Percentiles rank a stretch among this genome's conserved stretches.
Evolutionary conservation across 2,329 filamentous ascomycete species (phyloP).

Genomic region (Aspergillus puulaauensis): DNA sequence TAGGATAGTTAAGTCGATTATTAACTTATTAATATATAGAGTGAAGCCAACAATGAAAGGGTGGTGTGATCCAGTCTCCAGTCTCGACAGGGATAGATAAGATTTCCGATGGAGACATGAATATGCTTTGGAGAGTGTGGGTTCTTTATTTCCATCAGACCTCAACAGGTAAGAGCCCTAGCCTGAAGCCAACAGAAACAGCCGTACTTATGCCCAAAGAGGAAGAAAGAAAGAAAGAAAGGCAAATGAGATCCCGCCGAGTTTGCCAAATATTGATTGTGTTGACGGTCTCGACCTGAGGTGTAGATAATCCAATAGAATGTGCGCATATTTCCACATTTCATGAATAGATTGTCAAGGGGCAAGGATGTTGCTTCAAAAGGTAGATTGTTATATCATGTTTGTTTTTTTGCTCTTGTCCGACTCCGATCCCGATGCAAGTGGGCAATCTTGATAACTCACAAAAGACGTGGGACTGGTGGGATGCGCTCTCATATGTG

Average conservation of each 20-base stretch:
- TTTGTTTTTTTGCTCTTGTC: conserved; percentile 7
- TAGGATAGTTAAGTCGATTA: neutral
- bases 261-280: neutral
- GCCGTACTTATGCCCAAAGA: neutral
- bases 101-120: conserved; percentile 5
- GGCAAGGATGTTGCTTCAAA: neutral
- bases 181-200: neutral
- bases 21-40: neutral
- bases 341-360: neutral
- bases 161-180: conserved; percentile 7
- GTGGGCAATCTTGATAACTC: neutral
- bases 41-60: neutral
- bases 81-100: conserved; percentile 16
- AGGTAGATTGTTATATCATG: neutral
- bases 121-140: conserved; percentile 8
- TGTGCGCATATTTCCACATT: neutral
- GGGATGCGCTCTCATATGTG: neutral
- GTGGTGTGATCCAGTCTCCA: conserved; percentile 4
- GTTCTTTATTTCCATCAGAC: conserved; percentile 7
- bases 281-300: neutral
- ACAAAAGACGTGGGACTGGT: neutral
- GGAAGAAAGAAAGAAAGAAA: neutral
- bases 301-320: neutral
- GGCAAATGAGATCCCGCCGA: neutral
- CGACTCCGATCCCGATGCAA: no score